Evolutionary conservation across 257 asterid species (phyloP).

Genomic region (Solanum paucissectum): DNA sequence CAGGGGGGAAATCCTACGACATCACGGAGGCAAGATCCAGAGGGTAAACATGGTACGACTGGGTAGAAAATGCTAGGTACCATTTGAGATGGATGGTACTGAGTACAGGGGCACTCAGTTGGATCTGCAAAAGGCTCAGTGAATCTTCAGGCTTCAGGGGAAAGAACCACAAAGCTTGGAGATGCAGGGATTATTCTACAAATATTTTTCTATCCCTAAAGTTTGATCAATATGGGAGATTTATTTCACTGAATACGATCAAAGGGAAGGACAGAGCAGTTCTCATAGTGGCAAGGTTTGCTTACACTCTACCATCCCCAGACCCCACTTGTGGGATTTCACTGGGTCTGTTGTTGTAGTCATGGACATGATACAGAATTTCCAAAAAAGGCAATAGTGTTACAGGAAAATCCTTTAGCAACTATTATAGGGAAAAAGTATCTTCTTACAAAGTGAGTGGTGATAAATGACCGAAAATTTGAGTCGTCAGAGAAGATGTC

Average conservation of each 20-base stretch:
- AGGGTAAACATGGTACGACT: background rate
- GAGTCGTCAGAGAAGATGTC: constrained; percentile 97
- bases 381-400: background rate
- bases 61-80: background rate
- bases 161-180: background rate
- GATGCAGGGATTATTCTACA: background rate
- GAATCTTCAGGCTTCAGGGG: background rate
- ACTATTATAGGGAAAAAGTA: background rate
- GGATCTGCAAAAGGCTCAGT: background rate
- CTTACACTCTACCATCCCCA: background rate
- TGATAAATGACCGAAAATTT: constrained; percentile 73
- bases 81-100: background rate
- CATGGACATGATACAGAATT: too few relatives aligned
- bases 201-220: background rate
- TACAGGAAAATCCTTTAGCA: background rate
- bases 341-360: too few relatives aligned
- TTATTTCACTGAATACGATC: background rate
- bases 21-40: background rate
- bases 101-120: background rate
- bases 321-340: background rate
- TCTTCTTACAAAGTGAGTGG: constrained; percentile 64
- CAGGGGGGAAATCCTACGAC: background rate
- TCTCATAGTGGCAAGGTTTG: background rate
- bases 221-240: background rate
- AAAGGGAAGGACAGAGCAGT: background rate